Conservation (phyloP, 176 grass and related monocot species). For the Lolium perenne region DNA sequence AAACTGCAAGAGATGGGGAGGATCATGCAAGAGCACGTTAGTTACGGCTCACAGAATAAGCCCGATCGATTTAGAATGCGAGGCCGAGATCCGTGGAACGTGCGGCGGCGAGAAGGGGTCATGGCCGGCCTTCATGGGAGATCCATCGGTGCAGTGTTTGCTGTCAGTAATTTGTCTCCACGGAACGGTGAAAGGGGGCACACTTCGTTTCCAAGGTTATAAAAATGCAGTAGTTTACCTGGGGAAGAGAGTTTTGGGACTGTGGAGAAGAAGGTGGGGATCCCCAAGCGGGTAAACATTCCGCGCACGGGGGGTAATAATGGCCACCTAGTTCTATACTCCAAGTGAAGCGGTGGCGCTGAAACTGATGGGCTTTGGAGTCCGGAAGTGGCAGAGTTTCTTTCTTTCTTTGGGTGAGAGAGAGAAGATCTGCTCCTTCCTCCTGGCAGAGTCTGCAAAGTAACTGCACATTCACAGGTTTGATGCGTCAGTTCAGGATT, state of each 20-base stretch:
- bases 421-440: neutral
- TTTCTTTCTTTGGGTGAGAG: neutral
- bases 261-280: slow-evolving; percentile 47
- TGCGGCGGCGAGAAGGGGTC: slow-evolving; percentile 35
- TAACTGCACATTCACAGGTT: neutral
- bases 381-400: neutral
- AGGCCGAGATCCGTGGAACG: slow-evolving; percentile 50
- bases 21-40: slow-evolving; percentile 33
- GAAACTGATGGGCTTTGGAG: neutral
- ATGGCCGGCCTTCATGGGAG: slow-evolving; percentile 24
- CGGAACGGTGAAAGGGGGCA: neutral
- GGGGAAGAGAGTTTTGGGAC: slow-evolving; percentile 7
- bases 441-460: neutral
- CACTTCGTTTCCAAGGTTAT: too few relatives aligned
- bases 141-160: neutral
- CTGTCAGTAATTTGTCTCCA: neutral
- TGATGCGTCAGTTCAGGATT: neutral
- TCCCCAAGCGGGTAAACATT: slow-evolving; percentile 56
- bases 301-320: slow-evolving; percentile 30
- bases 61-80: neutral
- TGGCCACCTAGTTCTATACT: neutral
- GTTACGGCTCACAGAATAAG: slow-evolving; percentile 32
- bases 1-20: neutral
- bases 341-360: neutral
- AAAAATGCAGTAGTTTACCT: slow-evolving; percentile 40